phyloP scores from a whole-genome alignment of 2,329 filamentous ascomycete species.

The Phialophora tarda region DNA sequence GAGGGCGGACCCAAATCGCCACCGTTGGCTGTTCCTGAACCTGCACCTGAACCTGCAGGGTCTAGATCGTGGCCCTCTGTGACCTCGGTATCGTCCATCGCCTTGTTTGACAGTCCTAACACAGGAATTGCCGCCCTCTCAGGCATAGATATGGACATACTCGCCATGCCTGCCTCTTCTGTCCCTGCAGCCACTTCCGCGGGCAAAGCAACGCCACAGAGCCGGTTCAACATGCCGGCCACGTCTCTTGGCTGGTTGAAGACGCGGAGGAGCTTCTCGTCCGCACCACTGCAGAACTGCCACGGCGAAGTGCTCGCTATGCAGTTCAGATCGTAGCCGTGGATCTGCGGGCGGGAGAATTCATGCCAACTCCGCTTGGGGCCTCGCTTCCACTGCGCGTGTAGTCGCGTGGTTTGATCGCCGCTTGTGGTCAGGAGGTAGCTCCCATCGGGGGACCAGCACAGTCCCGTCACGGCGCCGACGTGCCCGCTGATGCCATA shows the following conservation, averaged over 20 bases:
- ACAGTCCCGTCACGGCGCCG: constrained; percentile 76
- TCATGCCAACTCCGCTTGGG: constrained; percentile 79
- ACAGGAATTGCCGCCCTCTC: constrained; percentile 95
- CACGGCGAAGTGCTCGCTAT: constrained; percentile 74
- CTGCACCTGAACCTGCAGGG: not conserved
- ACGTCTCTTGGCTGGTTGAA: constrained; percentile 89
- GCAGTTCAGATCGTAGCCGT: constrained; percentile 97
- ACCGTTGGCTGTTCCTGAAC: not conserved
- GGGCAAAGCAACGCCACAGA: constrained; percentile 65
- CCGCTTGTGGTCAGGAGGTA: constrained; percentile 88
- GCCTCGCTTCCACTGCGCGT: constrained; percentile 73
- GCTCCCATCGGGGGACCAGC: constrained; percentile 80
- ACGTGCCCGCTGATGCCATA: constrained; percentile 85
- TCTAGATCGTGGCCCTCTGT: constrained; percentile 30
- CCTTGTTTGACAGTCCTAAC: constrained; percentile 94
- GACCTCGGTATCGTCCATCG: constrained; percentile 64
- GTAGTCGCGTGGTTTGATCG: constrained; percentile 91
- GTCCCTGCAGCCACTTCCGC: constrained; percentile 38
- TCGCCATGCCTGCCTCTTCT: not conserved
- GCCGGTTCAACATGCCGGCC: constrained; percentile 70
- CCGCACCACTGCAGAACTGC: constrained; percentile 90
- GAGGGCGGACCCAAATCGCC: constrained; percentile 12
- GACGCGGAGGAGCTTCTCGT: constrained; percentile 96
- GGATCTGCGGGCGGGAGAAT: constrained; percentile 92
- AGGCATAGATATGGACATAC: constrained; percentile 58